These are phyloP conservation scores for Dichomitus squalens DNA, from an alignment of 1,284 basidiomycete species.

Conservation along the genomic window DNA sequence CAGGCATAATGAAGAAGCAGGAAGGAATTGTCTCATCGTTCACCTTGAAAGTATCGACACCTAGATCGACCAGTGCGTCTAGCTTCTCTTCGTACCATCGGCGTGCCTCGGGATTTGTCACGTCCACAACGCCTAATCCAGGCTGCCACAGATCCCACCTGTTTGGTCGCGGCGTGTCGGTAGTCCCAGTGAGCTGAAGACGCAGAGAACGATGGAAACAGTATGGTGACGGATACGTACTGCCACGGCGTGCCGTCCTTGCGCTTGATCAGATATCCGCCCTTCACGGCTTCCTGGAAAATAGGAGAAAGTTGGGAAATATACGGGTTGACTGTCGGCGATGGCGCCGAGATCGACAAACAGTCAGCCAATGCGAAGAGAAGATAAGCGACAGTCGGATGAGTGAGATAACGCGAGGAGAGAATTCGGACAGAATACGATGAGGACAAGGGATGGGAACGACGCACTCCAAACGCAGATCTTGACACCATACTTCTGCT, in stretches of 20 bases:
- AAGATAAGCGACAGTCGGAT: background rate
- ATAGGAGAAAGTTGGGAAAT: slow-evolving; percentile 70
- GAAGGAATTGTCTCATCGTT: background rate
- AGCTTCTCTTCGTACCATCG: slow-evolving; percentile 71
- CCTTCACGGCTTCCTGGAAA: slow-evolving; percentile 68
- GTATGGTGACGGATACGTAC: slow-evolving; percentile 37
- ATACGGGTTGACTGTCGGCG: slow-evolving; percentile 60
- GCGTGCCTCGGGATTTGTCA: slow-evolving; percentile 71
- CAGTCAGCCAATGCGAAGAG: background rate
- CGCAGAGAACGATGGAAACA: background rate
- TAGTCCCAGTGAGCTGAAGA: background rate
- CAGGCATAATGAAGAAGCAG: background rate
- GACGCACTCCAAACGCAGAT: slow-evolving; percentile 74
- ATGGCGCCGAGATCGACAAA: background rate
- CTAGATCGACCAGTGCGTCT: slow-evolving; percentile 62
- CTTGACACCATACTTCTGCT: slow-evolving; percentile 69
- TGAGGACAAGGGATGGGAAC: background rate
- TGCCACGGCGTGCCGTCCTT: slow-evolving; percentile 75
- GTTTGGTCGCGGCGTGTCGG: background rate
- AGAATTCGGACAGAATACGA: background rate
- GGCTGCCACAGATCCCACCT: slow-evolving; percentile 79
- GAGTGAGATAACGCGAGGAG: background rate
- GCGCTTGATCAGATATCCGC: slow-evolving; percentile 71
- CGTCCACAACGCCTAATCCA: slow-evolving; percentile 67
- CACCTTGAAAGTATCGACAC: slow-evolving; percentile 74